A percentile compares a stretch with the other conserved stretches of the same genome.
These are phyloP conservation scores for Symbiodinium natans DNA, from an alignment of 73 alveolate genomes.

Conservation along the genomic window DNA sequence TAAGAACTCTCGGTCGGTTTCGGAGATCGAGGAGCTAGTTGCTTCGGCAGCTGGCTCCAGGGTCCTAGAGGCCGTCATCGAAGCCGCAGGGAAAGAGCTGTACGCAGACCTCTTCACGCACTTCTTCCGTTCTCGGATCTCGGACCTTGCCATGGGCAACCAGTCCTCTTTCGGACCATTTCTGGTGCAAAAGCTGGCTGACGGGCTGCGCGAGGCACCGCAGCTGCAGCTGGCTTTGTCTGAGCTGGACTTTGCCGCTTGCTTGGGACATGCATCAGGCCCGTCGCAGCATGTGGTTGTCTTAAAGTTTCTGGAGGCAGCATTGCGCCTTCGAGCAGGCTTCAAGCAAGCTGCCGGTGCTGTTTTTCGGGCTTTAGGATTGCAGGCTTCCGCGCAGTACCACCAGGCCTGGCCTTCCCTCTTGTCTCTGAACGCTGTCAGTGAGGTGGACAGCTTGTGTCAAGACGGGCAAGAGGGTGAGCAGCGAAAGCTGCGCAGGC, in stretches of 20 bases:
- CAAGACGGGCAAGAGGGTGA: neutral
- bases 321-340: slow-evolving; percentile 59
- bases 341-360: slow-evolving; percentile 56
- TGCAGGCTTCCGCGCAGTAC: slow-evolving; percentile 56
- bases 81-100: slow-evolving; percentile 48
- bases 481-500: neutral
- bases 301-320: slow-evolving; percentile 45
- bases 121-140: slow-evolving; percentile 41
- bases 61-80: slow-evolving; percentile 60
- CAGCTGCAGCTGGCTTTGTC: slow-evolving; percentile 50
- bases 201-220: slow-evolving; percentile 66
- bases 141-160: slow-evolving; percentile 28
- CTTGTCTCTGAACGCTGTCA: slow-evolving; percentile 16
- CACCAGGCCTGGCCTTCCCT: slow-evolving; percentile 54
- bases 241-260: slow-evolving; percentile 43
- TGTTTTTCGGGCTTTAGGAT: slow-evolving; percentile 60
- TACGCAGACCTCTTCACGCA: slow-evolving; percentile 48
- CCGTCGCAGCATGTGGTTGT: slow-evolving; percentile 61
- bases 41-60: slow-evolving; percentile 70
- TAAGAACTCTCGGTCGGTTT: neutral
- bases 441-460: neutral
- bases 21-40: slow-evolving; percentile 10
- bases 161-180: slow-evolving; percentile 50
- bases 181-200: slow-evolving; percentile 43
- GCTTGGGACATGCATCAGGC: neutral